Conservation (phyloP, 2,329 filamentous ascomycete species). For the Drechslerella coelobrocha region DNA sequence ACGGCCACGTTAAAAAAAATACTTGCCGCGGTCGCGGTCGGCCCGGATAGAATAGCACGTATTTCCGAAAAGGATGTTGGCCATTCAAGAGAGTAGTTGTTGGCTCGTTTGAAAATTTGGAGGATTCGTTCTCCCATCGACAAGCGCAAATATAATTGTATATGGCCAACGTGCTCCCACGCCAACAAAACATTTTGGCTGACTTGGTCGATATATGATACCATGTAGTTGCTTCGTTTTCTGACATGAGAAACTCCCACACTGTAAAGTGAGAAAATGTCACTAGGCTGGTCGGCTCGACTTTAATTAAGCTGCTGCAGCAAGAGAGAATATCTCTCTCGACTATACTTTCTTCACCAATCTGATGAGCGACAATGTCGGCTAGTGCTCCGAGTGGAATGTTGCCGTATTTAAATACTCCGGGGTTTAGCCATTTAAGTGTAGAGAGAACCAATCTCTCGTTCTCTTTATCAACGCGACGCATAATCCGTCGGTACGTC, state of each 20-base stretch:
- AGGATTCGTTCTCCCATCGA: no score
- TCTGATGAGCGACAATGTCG: slow-evolving; percentile 7
- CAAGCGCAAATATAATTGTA: no score
- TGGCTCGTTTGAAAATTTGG: no score
- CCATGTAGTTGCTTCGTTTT: neutral
- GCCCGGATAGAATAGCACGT: no score
- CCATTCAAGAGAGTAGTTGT: no score
- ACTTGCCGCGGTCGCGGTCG: no score
- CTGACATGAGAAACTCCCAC: slow-evolving; percentile 14
- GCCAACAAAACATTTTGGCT: no score
- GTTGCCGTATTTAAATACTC: neutral
- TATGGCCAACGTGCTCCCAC: no score
- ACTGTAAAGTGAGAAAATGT: slow-evolving; percentile 22
- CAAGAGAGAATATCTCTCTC: slow-evolving; percentile 12
- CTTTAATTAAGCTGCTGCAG: slow-evolving; percentile 22
- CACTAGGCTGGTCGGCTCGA: neutral
- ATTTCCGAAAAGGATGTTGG: no score
- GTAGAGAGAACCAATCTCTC: neutral
- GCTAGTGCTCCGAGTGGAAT: neutral
- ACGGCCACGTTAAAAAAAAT: no score
- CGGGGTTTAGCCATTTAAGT: slow-evolving; percentile 1
- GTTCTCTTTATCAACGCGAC: slow-evolving; percentile 1
- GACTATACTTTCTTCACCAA: neutral
- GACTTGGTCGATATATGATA: neutral
- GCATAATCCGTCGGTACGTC: slow-evolving; percentile 20